Conservation (phyloP, 2,329 filamentous ascomycete species). For the Monosporascus sp. region DNA sequence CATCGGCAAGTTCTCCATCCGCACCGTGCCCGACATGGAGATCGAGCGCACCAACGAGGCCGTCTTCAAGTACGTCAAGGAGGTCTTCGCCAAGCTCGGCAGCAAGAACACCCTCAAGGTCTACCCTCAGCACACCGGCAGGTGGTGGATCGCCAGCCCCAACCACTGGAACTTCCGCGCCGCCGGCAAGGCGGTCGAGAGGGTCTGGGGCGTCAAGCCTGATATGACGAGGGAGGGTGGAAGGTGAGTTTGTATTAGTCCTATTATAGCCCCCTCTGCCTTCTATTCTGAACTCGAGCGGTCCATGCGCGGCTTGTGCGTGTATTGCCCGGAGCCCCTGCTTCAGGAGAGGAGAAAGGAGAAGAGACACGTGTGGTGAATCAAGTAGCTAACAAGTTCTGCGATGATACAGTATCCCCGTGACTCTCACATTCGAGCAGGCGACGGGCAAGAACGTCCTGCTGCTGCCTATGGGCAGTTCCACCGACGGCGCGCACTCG, state of each 20-base stretch:
- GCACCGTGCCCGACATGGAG: slow-evolving; percentile 97
- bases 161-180: slow-evolving; percentile 99
- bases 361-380: too few species aligned
- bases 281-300: neutral
- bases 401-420: slow-evolving; percentile 65
- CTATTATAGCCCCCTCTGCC: neutral
- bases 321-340: too few species aligned
- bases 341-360: too few species aligned
- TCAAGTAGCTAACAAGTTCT: slow-evolving; percentile 1
- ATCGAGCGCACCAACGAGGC: slow-evolving; percentile 80
- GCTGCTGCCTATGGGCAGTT: slow-evolving; percentile 93
- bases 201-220: slow-evolving; percentile 87
- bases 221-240: slow-evolving; percentile 96
- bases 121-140: slow-evolving; percentile 80
- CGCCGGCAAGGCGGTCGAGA: slow-evolving; percentile 90
- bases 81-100: slow-evolving; percentile 76
- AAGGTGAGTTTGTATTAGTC: slow-evolving; percentile 46
- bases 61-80: slow-evolving; percentile 78
- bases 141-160: slow-evolving; percentile 97
- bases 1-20: slow-evolving; percentile 95
- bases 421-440: slow-evolving; percentile 95
- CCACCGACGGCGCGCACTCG: slow-evolving; percentile 91
- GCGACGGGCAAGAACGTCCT: slow-evolving; percentile 97
- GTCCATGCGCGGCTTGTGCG: too few species aligned
- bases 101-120: slow-evolving; percentile 90